phyloP scores from a whole-genome alignment of 352 stramenopile genomes.

The Hyaloperonospora brassicae region DNA sequence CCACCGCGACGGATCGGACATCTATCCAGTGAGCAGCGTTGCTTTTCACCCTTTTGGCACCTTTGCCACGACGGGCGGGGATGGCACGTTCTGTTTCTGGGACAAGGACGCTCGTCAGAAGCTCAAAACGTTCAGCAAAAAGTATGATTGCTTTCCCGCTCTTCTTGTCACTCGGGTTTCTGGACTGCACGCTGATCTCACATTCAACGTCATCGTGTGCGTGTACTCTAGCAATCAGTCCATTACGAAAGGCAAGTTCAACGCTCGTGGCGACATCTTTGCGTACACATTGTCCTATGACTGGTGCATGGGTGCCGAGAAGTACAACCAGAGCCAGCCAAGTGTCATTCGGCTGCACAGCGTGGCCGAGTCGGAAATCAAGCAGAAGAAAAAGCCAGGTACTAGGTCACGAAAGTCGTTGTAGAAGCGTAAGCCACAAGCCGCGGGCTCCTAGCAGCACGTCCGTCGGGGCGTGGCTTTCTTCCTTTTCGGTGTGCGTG shows the following conservation, averaged over 20 bases:
- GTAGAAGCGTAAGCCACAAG: conserved; percentile 28
- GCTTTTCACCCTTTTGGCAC: conserved; percentile 90
- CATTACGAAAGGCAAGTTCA: conserved; percentile 91
- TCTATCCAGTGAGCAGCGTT: conserved; percentile 88
- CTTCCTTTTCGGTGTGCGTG: conserved; percentile 27
- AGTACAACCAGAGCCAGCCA: conserved; percentile 77
- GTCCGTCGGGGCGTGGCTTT: conserved; percentile 28
- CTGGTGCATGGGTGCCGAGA: conserved; percentile 91
- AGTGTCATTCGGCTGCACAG: conserved; percentile 92
- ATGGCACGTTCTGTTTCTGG: conserved; percentile 97
- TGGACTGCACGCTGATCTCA: neutral
- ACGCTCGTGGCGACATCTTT: conserved; percentile 90
- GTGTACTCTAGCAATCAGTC: conserved; percentile 58
- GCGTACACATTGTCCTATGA: conserved; percentile 96
- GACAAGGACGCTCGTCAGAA: conserved; percentile 97
- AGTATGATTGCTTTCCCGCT: conserved; percentile 23
- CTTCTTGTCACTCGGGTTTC: neutral
- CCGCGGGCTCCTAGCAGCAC: conserved; percentile 25
- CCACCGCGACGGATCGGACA: conserved; percentile 80
- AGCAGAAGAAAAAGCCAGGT: conserved; percentile 90
- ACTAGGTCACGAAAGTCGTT: conserved; percentile 45
- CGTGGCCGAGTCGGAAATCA: conserved; percentile 91
- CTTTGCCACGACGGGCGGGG: conserved; percentile 92
- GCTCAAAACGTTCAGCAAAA: conserved; percentile 88
- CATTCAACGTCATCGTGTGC: conserved; percentile 3